phyloP scores from a whole-genome alignment of 306 rosid species.

The Castanea mollissima region DNA sequence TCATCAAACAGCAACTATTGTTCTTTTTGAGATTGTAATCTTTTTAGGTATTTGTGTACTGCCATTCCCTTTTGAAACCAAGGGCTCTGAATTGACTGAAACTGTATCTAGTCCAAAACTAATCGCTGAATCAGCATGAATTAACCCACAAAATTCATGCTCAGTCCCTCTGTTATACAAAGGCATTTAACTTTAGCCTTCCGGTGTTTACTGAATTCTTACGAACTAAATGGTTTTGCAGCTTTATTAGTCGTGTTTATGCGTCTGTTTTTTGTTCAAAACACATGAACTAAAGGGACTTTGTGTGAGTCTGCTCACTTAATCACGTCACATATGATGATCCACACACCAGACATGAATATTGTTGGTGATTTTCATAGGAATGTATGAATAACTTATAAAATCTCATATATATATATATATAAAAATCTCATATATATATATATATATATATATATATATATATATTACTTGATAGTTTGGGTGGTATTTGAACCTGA shows the following conservation, averaged over 20 bases:
- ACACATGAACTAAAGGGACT: too few species aligned
- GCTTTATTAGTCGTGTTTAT: background rate
- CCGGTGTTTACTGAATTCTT: background rate
- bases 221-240: background rate
- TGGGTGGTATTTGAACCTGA: too few species aligned
- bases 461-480: too few species aligned
- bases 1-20: constrained; percentile 72
- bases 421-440: too few species aligned
- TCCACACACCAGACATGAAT: too few species aligned
- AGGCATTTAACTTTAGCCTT: background rate
- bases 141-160: background rate
- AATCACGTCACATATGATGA: too few species aligned
- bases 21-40: constrained; percentile 68
- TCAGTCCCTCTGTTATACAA: background rate
- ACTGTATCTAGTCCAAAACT: constrained; percentile 33
- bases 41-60: constrained; percentile 72
- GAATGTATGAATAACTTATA: too few species aligned
- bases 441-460: too few species aligned
- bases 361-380: too few species aligned
- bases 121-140: constrained; percentile 1
- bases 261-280: background rate
- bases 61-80: constrained; percentile 83
- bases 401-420: too few species aligned
- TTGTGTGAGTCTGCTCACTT: background rate
- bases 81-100: constrained; percentile 67